A percentile compares a stretch with the other conserved stretches of the same genome.
Evolutionary conservation across 305 asterid genomes (phyloP).

Genomic region (Nicotiana rustica): DNA sequence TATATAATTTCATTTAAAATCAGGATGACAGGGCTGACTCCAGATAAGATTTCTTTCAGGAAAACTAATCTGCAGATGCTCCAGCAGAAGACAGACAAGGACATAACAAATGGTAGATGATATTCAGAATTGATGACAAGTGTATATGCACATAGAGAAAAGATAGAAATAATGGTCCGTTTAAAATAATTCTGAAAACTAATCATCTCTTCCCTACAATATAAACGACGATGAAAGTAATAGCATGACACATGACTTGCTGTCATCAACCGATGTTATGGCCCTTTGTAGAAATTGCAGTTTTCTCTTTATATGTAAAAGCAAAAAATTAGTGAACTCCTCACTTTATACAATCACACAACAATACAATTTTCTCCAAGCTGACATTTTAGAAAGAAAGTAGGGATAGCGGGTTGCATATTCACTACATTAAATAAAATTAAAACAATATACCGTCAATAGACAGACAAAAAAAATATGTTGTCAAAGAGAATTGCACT

Average conservation of each 20-base stretch:
- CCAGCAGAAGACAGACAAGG: background rate
- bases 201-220: background rate
- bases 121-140: background rate
- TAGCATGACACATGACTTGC: background rate
- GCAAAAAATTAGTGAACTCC: background rate
- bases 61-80: constrained; percentile 25
- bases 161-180: background rate
- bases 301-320: background rate
- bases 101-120: background rate
- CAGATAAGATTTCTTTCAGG: constrained; percentile 14
- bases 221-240: background rate
- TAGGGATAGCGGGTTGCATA: background rate
- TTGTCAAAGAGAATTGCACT: constrained; percentile 7
- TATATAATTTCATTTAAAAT: background rate
- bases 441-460: background rate
- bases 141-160: background rate
- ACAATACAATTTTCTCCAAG: constrained; percentile 10
- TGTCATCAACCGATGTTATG: background rate
- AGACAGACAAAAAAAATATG: background rate
- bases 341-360: constrained; percentile 23
- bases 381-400: background rate
- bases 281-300: background rate
- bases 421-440: background rate
- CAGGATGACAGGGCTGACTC: constrained; percentile 13
- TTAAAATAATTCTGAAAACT: background rate